A percentile compares a stretch with the other conserved stretches of the same genome.
Conservation (phyloP, 1,284 basidiomycete genomes). For the Serendipita sp. region DNA sequence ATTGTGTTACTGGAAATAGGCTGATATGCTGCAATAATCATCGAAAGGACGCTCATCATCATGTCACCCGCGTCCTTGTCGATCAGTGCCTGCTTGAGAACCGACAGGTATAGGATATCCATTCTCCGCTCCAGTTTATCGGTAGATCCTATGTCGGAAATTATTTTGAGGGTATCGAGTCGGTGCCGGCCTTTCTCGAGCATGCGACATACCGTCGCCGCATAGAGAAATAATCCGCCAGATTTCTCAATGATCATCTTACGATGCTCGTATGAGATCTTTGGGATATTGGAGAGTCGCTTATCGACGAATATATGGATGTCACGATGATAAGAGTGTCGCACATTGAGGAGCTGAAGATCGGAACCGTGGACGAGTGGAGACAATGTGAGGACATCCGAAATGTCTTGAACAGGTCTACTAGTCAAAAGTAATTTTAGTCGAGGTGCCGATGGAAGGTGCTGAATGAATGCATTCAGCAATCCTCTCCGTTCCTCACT, state of each 20-base stretch:
- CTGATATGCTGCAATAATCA: neutral
- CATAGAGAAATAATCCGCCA: slow-evolving; percentile 22
- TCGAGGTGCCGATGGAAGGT: slow-evolving; percentile 17
- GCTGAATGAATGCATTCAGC: neutral
- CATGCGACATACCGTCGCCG: slow-evolving; percentile 17
- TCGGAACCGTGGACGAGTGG: slow-evolving; percentile 7
- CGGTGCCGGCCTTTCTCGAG: slow-evolving; percentile 11
- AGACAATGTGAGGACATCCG: slow-evolving; percentile 9
- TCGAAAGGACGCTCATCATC: neutral
- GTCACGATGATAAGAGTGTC: slow-evolving; percentile 9
- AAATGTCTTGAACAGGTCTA: slow-evolving; percentile 18
- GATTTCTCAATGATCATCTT: slow-evolving; percentile 13
- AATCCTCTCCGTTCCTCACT: neutral
- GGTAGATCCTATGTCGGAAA: neutral
- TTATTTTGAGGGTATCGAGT: neutral
- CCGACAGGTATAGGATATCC: neutral
- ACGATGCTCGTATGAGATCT: neutral
- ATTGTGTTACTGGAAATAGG: neutral
- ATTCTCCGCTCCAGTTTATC: neutral
- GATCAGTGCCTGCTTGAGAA: neutral
- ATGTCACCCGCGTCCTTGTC: neutral
- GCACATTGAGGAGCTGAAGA: slow-evolving; percentile 12
- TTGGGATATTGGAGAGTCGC: neutral
- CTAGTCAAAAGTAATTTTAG: slow-evolving; percentile 22
- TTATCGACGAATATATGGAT: slow-evolving; percentile 11